Percentiles rank a stretch among this genome's conserved stretches.
phyloP scores from a whole-genome alignment of 1,139 yeast genomes.

The Debaryomycetaceae sp. region DNA sequence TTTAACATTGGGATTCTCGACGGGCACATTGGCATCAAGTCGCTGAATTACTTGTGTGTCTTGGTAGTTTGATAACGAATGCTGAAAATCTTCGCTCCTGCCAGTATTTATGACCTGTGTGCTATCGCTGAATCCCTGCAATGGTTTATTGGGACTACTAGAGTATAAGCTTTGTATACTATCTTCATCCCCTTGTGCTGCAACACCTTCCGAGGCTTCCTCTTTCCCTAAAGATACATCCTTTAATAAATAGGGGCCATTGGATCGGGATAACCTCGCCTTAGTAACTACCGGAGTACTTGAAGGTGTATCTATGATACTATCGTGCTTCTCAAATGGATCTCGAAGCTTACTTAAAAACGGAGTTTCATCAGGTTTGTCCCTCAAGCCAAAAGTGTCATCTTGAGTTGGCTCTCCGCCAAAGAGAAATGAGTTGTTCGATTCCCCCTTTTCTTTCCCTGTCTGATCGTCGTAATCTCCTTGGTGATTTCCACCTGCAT shows the following conservation, averaged over 20 bases:
- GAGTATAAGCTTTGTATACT: not conserved
- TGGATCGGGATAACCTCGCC: not conserved
- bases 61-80: not conserved
- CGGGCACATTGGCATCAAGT: not conserved
- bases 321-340: slow-evolving; percentile 8
- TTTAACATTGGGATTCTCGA: not conserved
- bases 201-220: not conserved
- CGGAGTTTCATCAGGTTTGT: slow-evolving; percentile 7
- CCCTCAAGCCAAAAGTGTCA: slow-evolving; percentile 6
- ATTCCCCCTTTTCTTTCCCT: not conserved
- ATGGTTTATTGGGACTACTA: too few species aligned
- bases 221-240: not conserved
- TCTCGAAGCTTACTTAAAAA: slow-evolving; percentile 8
- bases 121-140: not conserved
- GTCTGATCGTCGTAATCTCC: not conserved
- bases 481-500: not conserved
- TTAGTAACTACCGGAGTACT: not conserved
- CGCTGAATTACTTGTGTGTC: slow-evolving; percentile 5
- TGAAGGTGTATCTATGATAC: not conserved
- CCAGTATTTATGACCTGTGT: slow-evolving; percentile 2
- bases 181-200: not conserved
- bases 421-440: not conserved
- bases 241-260: not conserved
- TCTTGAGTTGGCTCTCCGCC: slow-evolving; percentile 4
- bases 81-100: not conserved